Base-by-base conservation (phyloP, 805 yeast species). In the Yarrowia sp. region DNA sequence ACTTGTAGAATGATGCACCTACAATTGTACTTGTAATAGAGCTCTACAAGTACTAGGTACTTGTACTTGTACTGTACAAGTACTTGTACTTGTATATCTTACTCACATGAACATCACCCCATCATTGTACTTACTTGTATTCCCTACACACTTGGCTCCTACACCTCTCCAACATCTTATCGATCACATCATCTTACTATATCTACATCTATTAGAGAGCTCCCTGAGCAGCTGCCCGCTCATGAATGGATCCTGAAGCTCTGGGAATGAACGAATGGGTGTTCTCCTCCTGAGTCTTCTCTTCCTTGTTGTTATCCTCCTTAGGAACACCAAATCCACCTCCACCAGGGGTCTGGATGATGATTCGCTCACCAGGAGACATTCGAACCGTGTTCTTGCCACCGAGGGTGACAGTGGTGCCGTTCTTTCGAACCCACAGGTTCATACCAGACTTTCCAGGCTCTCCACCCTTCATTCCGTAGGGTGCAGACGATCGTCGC, bases 391-490 rank as follows among this genome's bases (percentile, higher is more conserved):
- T 85, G 72, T 88, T 85, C 77, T 89, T 89, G 22, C 95, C 96
- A 7, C 93, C 92, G 26, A 91, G 81, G 8, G 77, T 76, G 19
- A 75, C 71, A 38, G 74, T 77, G n/a, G 80, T 80, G 8, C 76
- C 74, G 15, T 73, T 72, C 55, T 75, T 72, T 16, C 72, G 69
- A 8, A 78, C 68, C 80, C 82, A 79, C 26, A 80, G 72, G 74
- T 91, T 89, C 69, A 83, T 72, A 5, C 99, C 99, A 70, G 91
- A 80, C 32, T 77, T 77, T 2, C 96, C 99, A 72, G 86, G 86
- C 40, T 79, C 82, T 41, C 98, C 99, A 1, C 97, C 98, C 26
- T 84, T 78, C 65, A 94, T 77, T 4, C 98, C 99, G 76, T 88
- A 90, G 0, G 98, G 99, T 1, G 93, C 88, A 70, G 86, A 79